These are phyloP conservation scores for Paraconiothyrium sp. DNA, from an alignment of 2,329 filamentous ascomycete species.

Conservation along the genomic window DNA sequence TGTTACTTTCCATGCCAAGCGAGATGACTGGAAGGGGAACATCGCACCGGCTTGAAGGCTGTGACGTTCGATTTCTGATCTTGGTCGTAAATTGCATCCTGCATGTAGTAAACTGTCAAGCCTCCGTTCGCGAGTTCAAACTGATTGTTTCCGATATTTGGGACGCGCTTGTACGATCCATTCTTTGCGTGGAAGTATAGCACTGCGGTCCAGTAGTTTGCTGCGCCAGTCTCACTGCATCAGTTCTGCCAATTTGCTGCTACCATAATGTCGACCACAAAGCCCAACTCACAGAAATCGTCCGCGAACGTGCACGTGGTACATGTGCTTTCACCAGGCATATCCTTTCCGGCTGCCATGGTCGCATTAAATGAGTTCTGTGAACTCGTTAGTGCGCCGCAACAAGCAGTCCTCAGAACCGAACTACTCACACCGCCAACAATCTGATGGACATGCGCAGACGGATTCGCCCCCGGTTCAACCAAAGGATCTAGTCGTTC, in stretches of 20 bases:
- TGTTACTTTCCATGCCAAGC: neutral
- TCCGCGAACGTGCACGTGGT: constrained; percentile 28
- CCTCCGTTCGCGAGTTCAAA: constrained; percentile 26
- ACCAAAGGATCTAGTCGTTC: constrained; percentile 34
- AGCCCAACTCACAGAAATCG: constrained; percentile 22
- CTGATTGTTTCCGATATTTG: constrained; percentile 31
- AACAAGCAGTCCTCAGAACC: neutral
- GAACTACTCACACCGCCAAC: constrained; percentile 29
- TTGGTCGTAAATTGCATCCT: constrained; percentile 28
- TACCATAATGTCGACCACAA: too few species aligned
- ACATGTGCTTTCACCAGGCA: constrained; percentile 31
- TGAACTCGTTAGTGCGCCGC: constrained; percentile 4
- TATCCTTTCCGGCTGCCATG: constrained; percentile 29
- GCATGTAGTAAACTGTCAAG: constrained; percentile 32
- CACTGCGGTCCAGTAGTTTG: constrained; percentile 30
- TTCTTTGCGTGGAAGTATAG: constrained; percentile 29
- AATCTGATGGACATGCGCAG: constrained; percentile 37
- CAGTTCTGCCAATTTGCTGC: neutral
- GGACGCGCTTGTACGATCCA: constrained; percentile 26
- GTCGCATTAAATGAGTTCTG: constrained; percentile 34
- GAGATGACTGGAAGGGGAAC: neutral
- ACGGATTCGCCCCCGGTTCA: constrained; percentile 28
- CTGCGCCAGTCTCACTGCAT: constrained; percentile 1
- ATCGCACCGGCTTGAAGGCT: constrained; percentile 28
- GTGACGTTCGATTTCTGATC: constrained; percentile 28